phyloP scores from a whole-genome alignment of 768 basidiomycete species.

The Termitomyces sp. region DNA sequence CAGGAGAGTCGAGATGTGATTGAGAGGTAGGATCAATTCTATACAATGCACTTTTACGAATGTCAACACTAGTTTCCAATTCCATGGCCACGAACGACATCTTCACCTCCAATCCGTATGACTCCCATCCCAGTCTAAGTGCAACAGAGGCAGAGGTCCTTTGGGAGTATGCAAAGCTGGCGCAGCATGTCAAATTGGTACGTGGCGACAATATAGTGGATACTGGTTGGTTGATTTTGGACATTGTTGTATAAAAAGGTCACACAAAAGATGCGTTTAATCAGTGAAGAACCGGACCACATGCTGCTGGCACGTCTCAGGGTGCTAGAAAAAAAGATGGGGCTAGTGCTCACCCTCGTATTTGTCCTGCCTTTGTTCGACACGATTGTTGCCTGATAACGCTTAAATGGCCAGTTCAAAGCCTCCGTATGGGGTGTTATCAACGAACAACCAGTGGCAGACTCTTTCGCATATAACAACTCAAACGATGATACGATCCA shows the following conservation, averaged over 20 bases:
- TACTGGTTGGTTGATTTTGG: constrained; percentile 1
- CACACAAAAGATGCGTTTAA: constrained; percentile 60
- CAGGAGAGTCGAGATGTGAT: too few species aligned
- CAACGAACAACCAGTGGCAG: constrained; percentile 62
- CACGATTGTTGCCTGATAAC: constrained; percentile 31
- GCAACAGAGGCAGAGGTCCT: constrained; percentile 75
- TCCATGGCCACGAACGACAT: constrained; percentile 38
- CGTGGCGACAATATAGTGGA: constrained; percentile 23
- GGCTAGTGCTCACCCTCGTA: constrained; percentile 89
- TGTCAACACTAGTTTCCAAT: constrained; percentile 24
- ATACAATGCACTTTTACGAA: background rate
- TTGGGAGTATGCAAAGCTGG: constrained; percentile 91
- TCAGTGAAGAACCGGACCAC: constrained; percentile 78
- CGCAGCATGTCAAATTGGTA: constrained; percentile 78
- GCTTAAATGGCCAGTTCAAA: constrained; percentile 66
- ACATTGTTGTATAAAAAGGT: constrained; percentile 41
- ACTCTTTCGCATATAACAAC: constrained; percentile 21
- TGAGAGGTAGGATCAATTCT: background rate
- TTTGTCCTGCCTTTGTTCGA: constrained; percentile 21
- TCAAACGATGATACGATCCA: constrained; percentile 29
- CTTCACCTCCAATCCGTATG: constrained; percentile 69
- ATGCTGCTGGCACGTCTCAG: constrained; percentile 73
- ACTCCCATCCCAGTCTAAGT: constrained; percentile 64
- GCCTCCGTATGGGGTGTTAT: constrained; percentile 95
- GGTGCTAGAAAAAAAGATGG: constrained; percentile 90